A percentile compares a stretch with the other conserved stretches of the same genome.
phyloP scores from a whole-genome alignment of 139 green algal species.

The Protoeuglena noctilucae region DNA sequence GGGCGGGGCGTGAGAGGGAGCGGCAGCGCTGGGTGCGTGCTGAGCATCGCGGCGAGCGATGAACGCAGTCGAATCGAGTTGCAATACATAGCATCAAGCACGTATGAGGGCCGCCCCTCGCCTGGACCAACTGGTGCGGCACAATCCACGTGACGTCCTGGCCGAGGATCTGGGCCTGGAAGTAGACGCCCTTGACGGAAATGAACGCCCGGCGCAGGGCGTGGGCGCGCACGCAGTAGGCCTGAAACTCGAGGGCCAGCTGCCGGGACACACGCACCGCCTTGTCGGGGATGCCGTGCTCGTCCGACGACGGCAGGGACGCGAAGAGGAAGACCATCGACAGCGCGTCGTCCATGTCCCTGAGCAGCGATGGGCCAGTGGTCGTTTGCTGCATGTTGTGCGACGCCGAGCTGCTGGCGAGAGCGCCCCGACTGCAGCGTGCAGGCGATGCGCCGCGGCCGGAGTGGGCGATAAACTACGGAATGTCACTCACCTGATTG shows the following conservation, averaged over 20 bases:
- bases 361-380: too few relatives aligned
- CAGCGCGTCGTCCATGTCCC: constrained; percentile 94
- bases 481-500: too few relatives aligned
- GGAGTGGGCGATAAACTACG: too few relatives aligned
- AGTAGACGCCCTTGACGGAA: constrained; percentile 94
- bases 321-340: constrained; percentile 94
- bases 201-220: constrained; percentile 84
- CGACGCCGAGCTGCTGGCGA: too few relatives aligned
- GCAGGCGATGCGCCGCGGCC: too few relatives aligned
- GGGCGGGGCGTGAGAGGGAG: too few relatives aligned
- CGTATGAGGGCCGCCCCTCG: background rate
- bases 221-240: constrained; percentile 65
- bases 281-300: constrained; percentile 24
- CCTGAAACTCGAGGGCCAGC: constrained; percentile 85
- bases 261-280: constrained; percentile 23
- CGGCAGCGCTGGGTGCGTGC: background rate
- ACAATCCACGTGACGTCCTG: constrained; percentile 89
- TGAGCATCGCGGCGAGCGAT: background rate
- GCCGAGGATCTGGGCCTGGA: constrained; percentile 81
- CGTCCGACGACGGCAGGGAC: constrained; percentile 59
- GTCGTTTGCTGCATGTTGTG: too few relatives aligned
- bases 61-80: background rate
- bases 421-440: too few relatives aligned
- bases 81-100: background rate
- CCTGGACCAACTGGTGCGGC: constrained; percentile 68